Base-by-base conservation (phyloP, 176 grass and related monocot genomes). In the Oropetium thomaeum region DNA sequence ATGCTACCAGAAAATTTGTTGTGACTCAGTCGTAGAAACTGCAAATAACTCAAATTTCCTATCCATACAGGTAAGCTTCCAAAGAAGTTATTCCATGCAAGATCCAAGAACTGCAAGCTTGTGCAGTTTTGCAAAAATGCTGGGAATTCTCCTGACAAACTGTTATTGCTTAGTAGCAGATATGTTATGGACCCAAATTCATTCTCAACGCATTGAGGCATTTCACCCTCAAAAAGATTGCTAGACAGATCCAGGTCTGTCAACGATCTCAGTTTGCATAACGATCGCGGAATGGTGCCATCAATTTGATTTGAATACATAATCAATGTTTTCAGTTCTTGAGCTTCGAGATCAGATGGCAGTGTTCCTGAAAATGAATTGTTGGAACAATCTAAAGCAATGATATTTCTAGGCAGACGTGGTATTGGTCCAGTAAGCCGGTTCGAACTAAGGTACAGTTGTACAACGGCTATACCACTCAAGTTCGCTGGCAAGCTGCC, bases 1-100 rank as follows among this genome's bases (percentile, higher is more conserved):
- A 89, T 82, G 31, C 19, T 25, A 2, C 87, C 78, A 25, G 30
- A 76, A 34, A 89, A 85, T 15, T 57, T 69, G 8, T 71, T 71
- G 5, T 37, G 47, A 13, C 69, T 25, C 15, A 71, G 11, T 22
- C 11, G 20, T 8, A 71, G 11, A 16, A 71, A 23, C 0, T 9
- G 5, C 55, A 61, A 39, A 1, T 11, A 4, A 1, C 14, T 58
- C 25, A 38, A 2, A 61, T 31, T 41, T 3, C 39, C 55, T 31
- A 75, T 75, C 72, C 72, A 60, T 1, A 17, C 7, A n/a, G 72
- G 55, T 30, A 75, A 44, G 0, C 4, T 60, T 22, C 72, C 72
- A 75, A 40, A n/a, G 39, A 61, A 44, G 9, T 75, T 75, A 5
- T 75, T 74, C 30, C 0, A 6, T 2, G 55, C 28, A n/a, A 74